A percentile compares a stretch with the other conserved stretches of the same genome.
These are phyloP conservation scores for Penicillium maclennaniae DNA, from an alignment of 495 filamentous ascomycete genomes.

Conservation along the genomic window DNA sequence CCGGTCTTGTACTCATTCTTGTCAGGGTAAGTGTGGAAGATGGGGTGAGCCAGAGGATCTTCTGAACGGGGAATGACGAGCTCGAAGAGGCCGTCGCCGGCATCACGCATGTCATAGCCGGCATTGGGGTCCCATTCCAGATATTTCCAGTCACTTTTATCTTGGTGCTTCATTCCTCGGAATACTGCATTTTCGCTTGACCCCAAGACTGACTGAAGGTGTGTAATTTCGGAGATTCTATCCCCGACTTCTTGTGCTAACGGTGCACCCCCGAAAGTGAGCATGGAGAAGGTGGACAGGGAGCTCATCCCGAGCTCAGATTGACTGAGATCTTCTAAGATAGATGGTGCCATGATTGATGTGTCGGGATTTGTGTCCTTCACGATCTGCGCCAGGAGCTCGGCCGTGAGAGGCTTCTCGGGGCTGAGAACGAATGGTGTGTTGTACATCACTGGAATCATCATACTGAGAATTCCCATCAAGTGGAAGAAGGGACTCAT, in stretches of 20 bases:
- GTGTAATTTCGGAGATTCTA: constrained; percentile 3
- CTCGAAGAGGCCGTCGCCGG: constrained; percentile 42
- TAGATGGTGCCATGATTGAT: neutral
- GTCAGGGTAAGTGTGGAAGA: constrained; percentile 16
- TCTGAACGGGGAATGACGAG: constrained; percentile 26
- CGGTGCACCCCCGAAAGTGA: constrained; percentile 10
- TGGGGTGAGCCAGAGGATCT: neutral
- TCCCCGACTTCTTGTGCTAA: constrained; percentile 2
- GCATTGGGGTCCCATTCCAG: constrained; percentile 43
- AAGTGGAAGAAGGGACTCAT: constrained; percentile 14
- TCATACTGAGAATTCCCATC: constrained; percentile 8
- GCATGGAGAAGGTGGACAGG: neutral
- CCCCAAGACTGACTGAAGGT: constrained; percentile 11
- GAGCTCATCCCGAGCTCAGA: constrained; percentile 5
- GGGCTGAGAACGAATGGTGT: constrained; percentile 4
- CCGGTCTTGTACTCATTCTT: constrained; percentile 10
- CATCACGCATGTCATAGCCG: constrained; percentile 39
- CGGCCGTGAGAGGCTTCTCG: constrained; percentile 4
- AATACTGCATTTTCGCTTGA: constrained; percentile 10
- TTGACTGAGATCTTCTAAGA: constrained; percentile 4
- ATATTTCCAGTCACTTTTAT: constrained; percentile 45
- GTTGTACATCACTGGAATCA: neutral
- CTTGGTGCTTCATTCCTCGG: neutral
- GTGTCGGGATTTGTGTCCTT: constrained; percentile 2
- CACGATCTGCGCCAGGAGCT: constrained; percentile 8